Evolutionary conservation across 2,329 filamentous ascomycete genomes (phyloP).

Genomic region (Coniella vitis): DNA sequence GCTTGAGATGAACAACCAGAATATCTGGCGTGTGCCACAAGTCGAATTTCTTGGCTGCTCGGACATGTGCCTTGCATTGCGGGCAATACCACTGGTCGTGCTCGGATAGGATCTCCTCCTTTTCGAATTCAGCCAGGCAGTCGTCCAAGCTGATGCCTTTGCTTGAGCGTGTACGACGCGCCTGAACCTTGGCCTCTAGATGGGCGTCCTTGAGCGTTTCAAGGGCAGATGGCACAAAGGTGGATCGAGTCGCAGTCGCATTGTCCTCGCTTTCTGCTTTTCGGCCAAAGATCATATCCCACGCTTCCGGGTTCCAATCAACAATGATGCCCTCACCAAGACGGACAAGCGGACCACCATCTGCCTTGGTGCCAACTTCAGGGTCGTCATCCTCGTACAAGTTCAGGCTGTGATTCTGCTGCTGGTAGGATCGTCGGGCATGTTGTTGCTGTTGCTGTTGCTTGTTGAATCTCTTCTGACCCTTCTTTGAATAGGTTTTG

Average conservation of each 20-base stretch:
- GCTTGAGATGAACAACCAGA: constrained; percentile 88
- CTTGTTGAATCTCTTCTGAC: constrained; percentile 41
- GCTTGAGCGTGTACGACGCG: constrained; percentile 59
- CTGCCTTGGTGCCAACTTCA: constrained; percentile 22
- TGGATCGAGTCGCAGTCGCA: constrained; percentile 52
- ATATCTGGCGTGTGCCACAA: constrained; percentile 97
- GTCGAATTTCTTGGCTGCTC: constrained; percentile 93
- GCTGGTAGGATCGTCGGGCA: constrained; percentile 13
- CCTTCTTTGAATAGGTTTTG: constrained; percentile 43
- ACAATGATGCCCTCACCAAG: constrained; percentile 80
- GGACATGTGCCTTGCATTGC: constrained; percentile 85
- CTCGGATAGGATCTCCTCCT: constrained; percentile 87
- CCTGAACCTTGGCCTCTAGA: constrained; percentile 55
- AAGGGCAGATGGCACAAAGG: constrained; percentile 39
- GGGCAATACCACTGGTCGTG: constrained; percentile 98
- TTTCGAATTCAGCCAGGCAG: constrained; percentile 90
- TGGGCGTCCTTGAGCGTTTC: constrained; percentile 55
- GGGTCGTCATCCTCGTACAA: constrained; percentile 25
- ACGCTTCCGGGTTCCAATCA: constrained; percentile 71
- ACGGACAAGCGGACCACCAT: constrained; percentile 61
- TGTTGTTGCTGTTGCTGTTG: constrained; percentile 28
- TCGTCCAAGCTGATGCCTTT: constrained; percentile 79
- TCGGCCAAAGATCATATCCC: constrained; percentile 63
- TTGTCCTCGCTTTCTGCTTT: constrained; percentile 32
- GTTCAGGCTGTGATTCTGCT: constrained; percentile 24